These are phyloP conservation scores for Neobulgaria alba DNA, from an alignment of 2,329 filamentous ascomycete genomes.

Conservation along the genomic window DNA sequence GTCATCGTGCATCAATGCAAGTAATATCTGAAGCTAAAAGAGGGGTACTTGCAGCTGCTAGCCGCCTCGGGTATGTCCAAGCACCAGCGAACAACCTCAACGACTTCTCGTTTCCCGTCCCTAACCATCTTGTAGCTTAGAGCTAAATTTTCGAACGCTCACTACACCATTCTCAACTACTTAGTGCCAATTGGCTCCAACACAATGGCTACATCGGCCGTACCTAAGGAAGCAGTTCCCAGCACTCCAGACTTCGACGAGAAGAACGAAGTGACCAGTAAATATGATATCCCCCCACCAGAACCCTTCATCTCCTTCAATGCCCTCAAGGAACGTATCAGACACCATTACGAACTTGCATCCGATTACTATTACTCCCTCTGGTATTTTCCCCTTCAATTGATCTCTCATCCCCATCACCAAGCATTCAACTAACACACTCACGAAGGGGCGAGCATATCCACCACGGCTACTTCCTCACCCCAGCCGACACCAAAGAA, in stretches of 20 bases:
- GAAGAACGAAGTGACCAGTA: conserved; percentile 9
- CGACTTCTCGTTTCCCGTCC: background rate
- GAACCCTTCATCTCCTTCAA: conserved; percentile 22
- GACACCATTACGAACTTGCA: conserved; percentile 51
- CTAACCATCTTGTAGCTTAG: background rate
- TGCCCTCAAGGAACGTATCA: conserved; percentile 28
- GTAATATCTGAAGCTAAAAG: too few relatives aligned
- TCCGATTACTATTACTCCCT: conserved; percentile 54
- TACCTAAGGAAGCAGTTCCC: background rate
- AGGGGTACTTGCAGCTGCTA: background rate
- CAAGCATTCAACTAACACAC: background rate
- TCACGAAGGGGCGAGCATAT: conserved; percentile 51
- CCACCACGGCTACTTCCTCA: conserved; percentile 53
- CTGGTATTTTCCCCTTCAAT: conserved; percentile 39
- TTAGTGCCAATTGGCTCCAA: background rate
- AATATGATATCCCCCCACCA: conserved; percentile 19
- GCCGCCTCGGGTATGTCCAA: background rate
- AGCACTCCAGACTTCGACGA: background rate
- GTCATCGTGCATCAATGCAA: too few relatives aligned
- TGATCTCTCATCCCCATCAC: too few relatives aligned
- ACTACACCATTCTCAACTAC: background rate
- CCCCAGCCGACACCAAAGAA: conserved; percentile 45
- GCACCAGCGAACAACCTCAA: background rate
- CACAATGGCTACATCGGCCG: background rate
- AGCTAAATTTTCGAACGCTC: background rate